Evolutionary conservation across 176 grass and related monocot species (phyloP), one percentile per base, ranked within the genome.

Genomic region (Microstegium vimineum): DNA sequence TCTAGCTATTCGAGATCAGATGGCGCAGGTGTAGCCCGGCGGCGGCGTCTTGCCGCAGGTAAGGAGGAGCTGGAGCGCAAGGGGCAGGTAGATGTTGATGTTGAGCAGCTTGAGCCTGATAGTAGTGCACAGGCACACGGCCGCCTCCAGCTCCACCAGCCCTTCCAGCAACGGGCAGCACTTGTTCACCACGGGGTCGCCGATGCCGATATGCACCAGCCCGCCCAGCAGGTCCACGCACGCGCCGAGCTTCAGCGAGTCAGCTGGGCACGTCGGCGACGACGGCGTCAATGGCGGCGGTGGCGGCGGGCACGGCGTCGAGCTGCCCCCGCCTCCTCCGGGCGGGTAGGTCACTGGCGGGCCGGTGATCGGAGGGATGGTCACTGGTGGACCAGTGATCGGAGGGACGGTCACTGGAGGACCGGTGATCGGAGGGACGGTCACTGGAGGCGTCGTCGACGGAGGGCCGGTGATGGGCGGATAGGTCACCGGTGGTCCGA

Each of bases 171-270:
- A 40, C 64, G 93, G 96, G 86, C 96, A 99, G 80, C 95, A 98
- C 84, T 90, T 42, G 87, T 98, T 98, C 77, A 73, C 96, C 63
- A 83, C 96, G 25, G 95, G 92, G 80, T 94, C 91, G 64, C 96
- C 96, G 3, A 93, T n/a, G 0, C 93, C 96, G 23, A 99, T n/a
- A 80, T 99, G 96, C 82, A 99, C 91, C 89, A 99, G 79, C 63
- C 96, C 96, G 20, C 93, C 93, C 27, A 99, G 88, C 73, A 99
- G 81, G 82, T 99, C 96, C 40, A 99, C 96, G 86, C 96, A 99
- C 31, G 96, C 93, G 0, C 96, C 96, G 31, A 99, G 54, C 84
- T 99, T 99, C 17, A 99, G 86, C 26, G 91, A 82, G 86, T 99
- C 96, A 41, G 74, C 96, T 3, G 96, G 96, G 82, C 96, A 99